Evolutionary conservation across 305 asterid genomes (phyloP).

Genomic region (Rubia peregrina): DNA sequence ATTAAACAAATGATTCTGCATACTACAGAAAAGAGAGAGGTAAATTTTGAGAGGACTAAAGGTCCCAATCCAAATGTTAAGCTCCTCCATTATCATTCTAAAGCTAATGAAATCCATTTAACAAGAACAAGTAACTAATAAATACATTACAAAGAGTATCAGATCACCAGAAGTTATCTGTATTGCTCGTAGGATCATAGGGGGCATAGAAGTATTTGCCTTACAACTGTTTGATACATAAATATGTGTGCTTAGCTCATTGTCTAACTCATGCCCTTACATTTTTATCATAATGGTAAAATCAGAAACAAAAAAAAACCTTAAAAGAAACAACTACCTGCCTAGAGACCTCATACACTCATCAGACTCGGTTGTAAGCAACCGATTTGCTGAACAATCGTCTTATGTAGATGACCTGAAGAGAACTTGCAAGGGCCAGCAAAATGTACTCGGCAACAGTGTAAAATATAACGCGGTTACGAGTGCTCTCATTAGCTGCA

Average conservation of each 20-base stretch:
- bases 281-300: background rate
- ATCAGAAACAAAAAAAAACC: background rate
- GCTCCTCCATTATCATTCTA: slow-evolving; percentile 4
- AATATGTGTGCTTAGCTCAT: background rate
- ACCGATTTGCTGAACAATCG: slow-evolving; percentile 83
- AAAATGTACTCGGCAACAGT: slow-evolving; percentile 68
- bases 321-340: slow-evolving; percentile 6
- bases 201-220: slow-evolving; percentile 3
- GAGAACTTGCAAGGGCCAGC: slow-evolving; percentile 68
- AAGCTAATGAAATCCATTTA: background rate
- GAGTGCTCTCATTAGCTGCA: slow-evolving; percentile 91
- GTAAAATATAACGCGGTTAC: slow-evolving; percentile 78
- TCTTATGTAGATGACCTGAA: slow-evolving; percentile 77
- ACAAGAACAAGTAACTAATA: background rate
- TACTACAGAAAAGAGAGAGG: background rate
- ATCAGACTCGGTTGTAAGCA: slow-evolving; percentile 81
- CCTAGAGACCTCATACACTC: slow-evolving; percentile 12
- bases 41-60: background rate
- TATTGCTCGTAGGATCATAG: background rate
- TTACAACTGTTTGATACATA: background rate
- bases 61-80: background rate
- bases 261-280: slow-evolving; percentile 9
- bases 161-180: background rate
- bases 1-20: background rate
- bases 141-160: background rate